These are phyloP conservation scores for Trichocladium antarcticum DNA, from an alignment of 495 filamentous ascomycete species.

Conservation along the genomic window DNA sequence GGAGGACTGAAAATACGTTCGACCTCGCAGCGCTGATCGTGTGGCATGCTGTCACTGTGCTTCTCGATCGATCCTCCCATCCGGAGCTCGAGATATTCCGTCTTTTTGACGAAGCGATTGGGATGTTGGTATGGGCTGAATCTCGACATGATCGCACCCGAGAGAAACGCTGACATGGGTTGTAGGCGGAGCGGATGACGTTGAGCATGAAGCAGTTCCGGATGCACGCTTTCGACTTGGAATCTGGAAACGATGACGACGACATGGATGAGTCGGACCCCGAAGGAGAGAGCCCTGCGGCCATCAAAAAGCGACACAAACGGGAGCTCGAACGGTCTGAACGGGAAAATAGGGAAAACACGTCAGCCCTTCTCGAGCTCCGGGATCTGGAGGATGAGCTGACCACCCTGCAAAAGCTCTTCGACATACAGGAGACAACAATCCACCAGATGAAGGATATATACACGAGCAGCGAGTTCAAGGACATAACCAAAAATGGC, in stretches of 20 bases:
- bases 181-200: conserved; percentile 51
- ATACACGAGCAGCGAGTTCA: conserved; percentile 26
- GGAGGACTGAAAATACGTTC: conserved; percentile 50
- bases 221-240: conserved; percentile 34
- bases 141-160: neutral
- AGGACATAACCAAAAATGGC: conserved; percentile 28
- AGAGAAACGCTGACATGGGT: neutral
- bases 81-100: conserved; percentile 53
- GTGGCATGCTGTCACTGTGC: conserved; percentile 51
- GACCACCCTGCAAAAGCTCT: conserved; percentile 45
- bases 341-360: conserved; percentile 48
- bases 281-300: conserved; percentile 32
- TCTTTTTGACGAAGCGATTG: conserved; percentile 57
- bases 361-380: conserved; percentile 53
- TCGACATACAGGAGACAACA: conserved; percentile 44
- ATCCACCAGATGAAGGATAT: conserved; percentile 40
- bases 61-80: conserved; percentile 48
- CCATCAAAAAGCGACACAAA: conserved; percentile 40
- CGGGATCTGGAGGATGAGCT: conserved; percentile 59
- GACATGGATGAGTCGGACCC: conserved; percentile 38
- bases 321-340: conserved; percentile 42
- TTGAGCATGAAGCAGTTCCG: conserved; percentile 54
- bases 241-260: conserved; percentile 32
- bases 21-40: conserved; percentile 54
- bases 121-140: conserved; percentile 41